Evolutionary conservation across 2,329 filamentous ascomycete genomes (phyloP), one percentile per base, ranked within the genome.

Genomic region (Paracoccidioides lutzii): DNA sequence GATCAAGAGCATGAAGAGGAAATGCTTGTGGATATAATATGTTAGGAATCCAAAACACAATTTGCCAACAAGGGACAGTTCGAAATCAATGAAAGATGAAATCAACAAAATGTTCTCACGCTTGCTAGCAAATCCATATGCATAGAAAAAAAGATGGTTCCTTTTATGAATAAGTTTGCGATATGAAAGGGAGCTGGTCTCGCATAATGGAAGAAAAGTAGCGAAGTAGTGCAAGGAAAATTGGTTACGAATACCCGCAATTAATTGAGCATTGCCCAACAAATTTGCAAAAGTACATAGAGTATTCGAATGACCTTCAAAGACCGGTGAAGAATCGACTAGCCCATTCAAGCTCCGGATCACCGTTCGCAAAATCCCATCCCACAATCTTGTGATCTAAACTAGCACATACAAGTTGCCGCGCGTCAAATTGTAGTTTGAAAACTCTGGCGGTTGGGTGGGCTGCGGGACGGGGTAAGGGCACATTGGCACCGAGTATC

Each of bases 311-410:
- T 3, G 9, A 3, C n/a, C 8, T 22, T 69, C 57, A 73, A 54
- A 73, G 60, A 3, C 68, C 63, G 54, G 78, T 83, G 67, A 95
- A 95, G 66, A 95, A 94, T 40, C 81, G 79, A 60, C 83, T 82
- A 5, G 85, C 87, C 66, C 88, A 84, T 55, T 88, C 81, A 54
- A 96, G 80, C 62, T 94, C 86, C 55, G 80, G 72, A 61, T 98
- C 90, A 4, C 82, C 85, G 62, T 90, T 88, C 57, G 90, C 93
- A 77, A 97, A 98, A 70, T 98, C 93, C 93, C 93, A 98, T 0
- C 90, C 93, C 0, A 97, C 89, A 65, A 98, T 97, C 14, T 86
- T 83, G 42, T 84, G 84, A 56, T 93, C 89, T 69, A 97, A 90
- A 60, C 87, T 93, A 68, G 91, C 96, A 73, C 90, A 96, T 55